Evolutionary conservation across 23 red algal genomes (phyloP).

Genomic region (Pyropia haitanensis): DNA sequence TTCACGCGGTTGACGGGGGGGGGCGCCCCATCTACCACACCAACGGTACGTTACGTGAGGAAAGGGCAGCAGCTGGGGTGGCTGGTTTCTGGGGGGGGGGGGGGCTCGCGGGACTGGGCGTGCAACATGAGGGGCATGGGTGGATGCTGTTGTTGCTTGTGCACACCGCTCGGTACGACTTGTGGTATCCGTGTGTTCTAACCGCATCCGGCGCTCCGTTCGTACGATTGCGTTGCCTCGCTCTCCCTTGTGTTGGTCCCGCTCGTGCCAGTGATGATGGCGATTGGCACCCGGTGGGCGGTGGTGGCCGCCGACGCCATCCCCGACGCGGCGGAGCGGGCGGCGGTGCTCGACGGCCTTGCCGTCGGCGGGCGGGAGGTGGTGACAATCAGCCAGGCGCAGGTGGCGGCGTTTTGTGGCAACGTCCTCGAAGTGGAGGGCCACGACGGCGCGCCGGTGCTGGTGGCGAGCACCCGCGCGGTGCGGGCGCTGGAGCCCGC

Average conservation of each 20-base stretch:
- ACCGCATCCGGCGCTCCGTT: no score
- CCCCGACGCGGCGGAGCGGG: conserved; percentile 41
- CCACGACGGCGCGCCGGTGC: conserved; percentile 60
- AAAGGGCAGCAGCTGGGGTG: no score
- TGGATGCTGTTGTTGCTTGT: no score
- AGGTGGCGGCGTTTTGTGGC: conserved; percentile 82
- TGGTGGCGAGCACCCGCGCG: conserved; percentile 77
- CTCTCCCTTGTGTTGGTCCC: no score
- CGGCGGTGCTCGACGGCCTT: conserved; percentile 34
- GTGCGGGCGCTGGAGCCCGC: conserved; percentile 49
- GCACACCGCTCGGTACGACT: no score
- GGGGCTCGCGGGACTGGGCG: no score
- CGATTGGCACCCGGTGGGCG: conserved; percentile 74
- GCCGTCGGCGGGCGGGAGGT: conserved; percentile 47
- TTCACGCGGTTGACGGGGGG: conserved; percentile 39
- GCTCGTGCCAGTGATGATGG: conserved; percentile 68
- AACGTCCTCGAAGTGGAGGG: conserved; percentile 93
- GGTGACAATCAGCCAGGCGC: conserved; percentile 57
- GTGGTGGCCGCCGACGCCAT: conserved; percentile 74
- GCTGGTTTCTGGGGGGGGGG: no score
- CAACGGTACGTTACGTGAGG: conserved; percentile 7
- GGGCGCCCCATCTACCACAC: conserved; percentile 93
- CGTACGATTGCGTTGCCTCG: no score
- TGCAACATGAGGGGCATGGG: no score
- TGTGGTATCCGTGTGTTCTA: no score